Evolutionary conservation across 805 yeast species (phyloP).

Genomic region (Wickerhamiella allomyrinae): DNA sequence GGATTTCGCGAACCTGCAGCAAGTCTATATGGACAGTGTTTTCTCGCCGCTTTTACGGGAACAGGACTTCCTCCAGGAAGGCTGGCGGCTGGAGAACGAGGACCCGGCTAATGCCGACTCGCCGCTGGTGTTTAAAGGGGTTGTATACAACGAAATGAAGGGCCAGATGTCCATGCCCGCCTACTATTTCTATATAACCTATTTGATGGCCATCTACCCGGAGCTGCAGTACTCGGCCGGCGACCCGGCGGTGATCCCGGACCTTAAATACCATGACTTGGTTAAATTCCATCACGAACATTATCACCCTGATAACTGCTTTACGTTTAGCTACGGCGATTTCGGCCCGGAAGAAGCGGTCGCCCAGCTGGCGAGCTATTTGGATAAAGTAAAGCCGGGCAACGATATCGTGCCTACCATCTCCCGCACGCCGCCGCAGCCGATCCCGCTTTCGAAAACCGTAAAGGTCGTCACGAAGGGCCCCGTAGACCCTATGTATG

Average conservation of each 20-base stretch:
- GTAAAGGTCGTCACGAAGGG: conserved; percentile 37
- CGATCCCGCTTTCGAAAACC: conserved; percentile 32
- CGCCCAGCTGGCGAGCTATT: conserved; percentile 13
- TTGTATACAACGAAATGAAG: conserved; percentile 96
- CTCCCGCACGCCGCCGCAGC: conserved; percentile 20
- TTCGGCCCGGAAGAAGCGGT: conserved; percentile 24
- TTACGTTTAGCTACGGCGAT: conserved; percentile 77
- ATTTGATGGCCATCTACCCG: conserved; percentile 72
- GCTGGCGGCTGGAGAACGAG: conserved; percentile 86
- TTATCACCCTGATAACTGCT: conserved; percentile 85
- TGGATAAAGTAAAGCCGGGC: conserved; percentile 7
- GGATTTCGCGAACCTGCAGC: conserved; percentile 73
- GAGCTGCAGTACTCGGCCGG: conserved; percentile 86
- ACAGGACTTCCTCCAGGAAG: conserved; percentile 86
- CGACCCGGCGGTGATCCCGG: conserved; percentile 70
- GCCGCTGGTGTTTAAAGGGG: conserved; percentile 76
- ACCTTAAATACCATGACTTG: conserved; percentile 58
- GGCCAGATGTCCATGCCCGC: conserved; percentile 87
- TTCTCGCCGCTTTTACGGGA: conserved; percentile 63
- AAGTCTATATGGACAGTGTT: conserved; percentile 78
- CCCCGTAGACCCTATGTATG: conserved; percentile 68
- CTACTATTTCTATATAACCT: conserved; percentile 71
- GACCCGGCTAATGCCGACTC: conserved; percentile 40
- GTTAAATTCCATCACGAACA: conserved; percentile 57
- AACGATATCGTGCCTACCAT: neutral